Evolutionary conservation across 495 filamentous ascomycete species (phyloP).

Genomic region (Neurospora sp.): DNA sequence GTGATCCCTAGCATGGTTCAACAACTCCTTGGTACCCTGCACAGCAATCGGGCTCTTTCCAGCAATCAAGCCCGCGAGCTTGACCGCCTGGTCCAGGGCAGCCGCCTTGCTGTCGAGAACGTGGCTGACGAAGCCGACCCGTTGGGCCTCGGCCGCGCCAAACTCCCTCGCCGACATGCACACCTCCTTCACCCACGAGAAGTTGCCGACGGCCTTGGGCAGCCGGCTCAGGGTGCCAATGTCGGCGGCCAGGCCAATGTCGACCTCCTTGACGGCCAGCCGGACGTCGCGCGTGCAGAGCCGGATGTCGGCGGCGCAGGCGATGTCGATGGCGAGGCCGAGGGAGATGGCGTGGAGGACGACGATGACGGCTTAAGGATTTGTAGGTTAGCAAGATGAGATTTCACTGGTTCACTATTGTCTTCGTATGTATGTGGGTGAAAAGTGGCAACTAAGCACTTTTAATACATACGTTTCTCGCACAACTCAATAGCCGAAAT

Average conservation of each 20-base stretch:
- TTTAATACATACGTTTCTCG: conserved; percentile 59
- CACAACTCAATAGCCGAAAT: conserved; percentile 71
- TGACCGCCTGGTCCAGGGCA: conserved; percentile 51
- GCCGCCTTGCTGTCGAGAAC: conserved; percentile 58
- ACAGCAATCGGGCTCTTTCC: conserved; percentile 85
- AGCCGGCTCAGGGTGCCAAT: conserved; percentile 80
- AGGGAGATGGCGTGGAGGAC: conserved; percentile 73
- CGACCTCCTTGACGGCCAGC: conserved; percentile 87
- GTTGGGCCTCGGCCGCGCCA: conserved; percentile 64
- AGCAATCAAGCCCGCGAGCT: conserved; percentile 58
- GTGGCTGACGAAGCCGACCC: conserved; percentile 76
- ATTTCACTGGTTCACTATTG: neutral
- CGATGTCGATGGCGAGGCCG: conserved; percentile 79
- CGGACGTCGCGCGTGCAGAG: conserved; percentile 52
- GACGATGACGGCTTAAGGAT: conserved; percentile 57
- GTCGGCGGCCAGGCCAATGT: conserved; percentile 90
- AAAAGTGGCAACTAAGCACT: neutral
- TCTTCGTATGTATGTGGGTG: neutral
- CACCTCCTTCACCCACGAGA: conserved; percentile 88
- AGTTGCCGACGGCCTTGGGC: conserved; percentile 69
- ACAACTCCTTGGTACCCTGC: conserved; percentile 83
- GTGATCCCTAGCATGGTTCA: conserved; percentile 80
- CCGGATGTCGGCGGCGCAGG: conserved; percentile 69
- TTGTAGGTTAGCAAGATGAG: neutral
- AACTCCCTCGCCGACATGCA: conserved; percentile 70